Evolutionary conservation across 2,329 filamentous ascomycete species (phyloP), one percentile per base, ranked within the genome.

Genomic region (Coniochaeta sp.): DNA sequence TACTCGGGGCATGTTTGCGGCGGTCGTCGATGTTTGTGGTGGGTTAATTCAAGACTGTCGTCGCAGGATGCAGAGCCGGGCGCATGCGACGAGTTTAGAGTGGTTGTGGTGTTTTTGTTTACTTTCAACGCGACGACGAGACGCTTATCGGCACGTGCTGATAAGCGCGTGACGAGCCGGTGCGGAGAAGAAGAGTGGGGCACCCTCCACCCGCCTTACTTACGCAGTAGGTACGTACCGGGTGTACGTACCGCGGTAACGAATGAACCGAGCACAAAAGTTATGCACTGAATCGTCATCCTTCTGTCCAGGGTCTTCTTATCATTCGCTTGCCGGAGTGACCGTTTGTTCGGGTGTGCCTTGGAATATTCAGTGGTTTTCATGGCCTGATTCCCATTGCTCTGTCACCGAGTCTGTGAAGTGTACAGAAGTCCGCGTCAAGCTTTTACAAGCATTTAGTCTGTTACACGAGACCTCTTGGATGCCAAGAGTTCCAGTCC

Each of bases 1-100:
- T 65, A 85, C 81, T 68, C 83, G 81, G 76, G 83, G 79, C 83
- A 86, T 86, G 61, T 68, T 78, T 28, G 56, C 12, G 28, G 28
- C 63, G 62, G 60, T 62, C 60, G 62, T 62, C 30, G 59, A 16
- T 65, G 61, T 64, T 64, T 59, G 60, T 63, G 38, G 16, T 38
- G 58, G 22, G 30, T n/a, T 30, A 5, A 28, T 52, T 24, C 24
- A 16, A 30, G 14, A n/a, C n/a, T n/a, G 47, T 2, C 47, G 47
- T 52, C 47, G 12, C 47, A 52, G 47, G n/a, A 10, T 52, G 10
- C 14, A n/a, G 30, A 28, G 54, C n/a, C 32, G 54, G 30, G 30
- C 30, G n/a, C 9, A 56, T 52, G 22, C 47, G 47, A 30, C n/a
- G 8, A 4, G 54, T n/a, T n/a, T 36, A 28, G 28, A 28, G 54